Evolutionary conservation across 2,329 filamentous ascomycete species (phyloP), one percentile per base, ranked within the genome.

Genomic region (Venturia pyrina): DNA sequence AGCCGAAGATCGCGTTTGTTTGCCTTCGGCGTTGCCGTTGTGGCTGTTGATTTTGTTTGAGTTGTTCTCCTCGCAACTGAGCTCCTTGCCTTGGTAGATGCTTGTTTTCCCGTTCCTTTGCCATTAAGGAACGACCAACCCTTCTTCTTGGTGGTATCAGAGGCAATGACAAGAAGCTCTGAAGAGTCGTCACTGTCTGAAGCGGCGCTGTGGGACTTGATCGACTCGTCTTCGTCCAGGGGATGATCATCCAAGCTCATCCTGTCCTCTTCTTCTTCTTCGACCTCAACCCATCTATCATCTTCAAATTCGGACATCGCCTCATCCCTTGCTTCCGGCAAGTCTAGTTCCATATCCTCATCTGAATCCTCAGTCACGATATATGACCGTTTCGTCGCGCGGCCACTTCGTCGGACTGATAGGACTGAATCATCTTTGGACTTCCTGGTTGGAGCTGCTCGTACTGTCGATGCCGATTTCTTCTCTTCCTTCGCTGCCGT

Each of bases 301-400:
- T 74, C 75, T 28, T 71, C 72, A 64, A 73, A 76, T 61, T 76
- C 75, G 40, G 53, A 59, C 28, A 19, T 32, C 1, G 11, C 53
- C 70, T 71, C 8, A 72, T 72, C 63, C 17, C 8, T 32, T 5
- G 10, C 53, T 70, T 72, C 7, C 72, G 28, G 28, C 28, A 28
- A 28, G 28, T 28, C 28, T 28, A 28, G 28, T 28, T 71, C 63
- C 0, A 72, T 73, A 59, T 75, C 73, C 6, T 73, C 64, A 1
- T 70, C 70, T 72, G 73, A 76, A 40, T 76, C 73, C 5, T 37
- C 28, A 1, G 65, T 65, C 19, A 72, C 37, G 62, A 75, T 70
- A 68, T 76, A 59, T 1, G 53, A 59, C 32, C n/a, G 19, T 13
- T 24, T 34, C 0, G 53, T 15, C 19, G 53, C 53, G 5, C 53